A percentile compares a stretch with the other conserved stretches of the same genome.
Conservation (phyloP, 306 rosid species). For the Arachis hypogaea region DNA sequence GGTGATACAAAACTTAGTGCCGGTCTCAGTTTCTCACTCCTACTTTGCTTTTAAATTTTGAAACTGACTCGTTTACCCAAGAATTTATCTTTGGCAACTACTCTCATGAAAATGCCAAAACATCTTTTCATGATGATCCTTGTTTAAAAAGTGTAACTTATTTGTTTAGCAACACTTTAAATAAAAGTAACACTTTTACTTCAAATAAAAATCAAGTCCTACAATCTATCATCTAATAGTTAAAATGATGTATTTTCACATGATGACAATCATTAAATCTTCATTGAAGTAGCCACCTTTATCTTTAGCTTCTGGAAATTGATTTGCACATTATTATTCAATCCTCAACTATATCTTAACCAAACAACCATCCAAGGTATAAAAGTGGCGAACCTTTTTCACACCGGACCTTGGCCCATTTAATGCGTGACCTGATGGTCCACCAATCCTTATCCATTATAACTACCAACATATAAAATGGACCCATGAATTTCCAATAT, state of each 20-base stretch:
- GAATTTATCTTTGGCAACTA: not conserved
- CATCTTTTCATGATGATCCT: too few relatives aligned
- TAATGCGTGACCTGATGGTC: constrained; percentile 22
- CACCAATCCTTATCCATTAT: constrained; percentile 25
- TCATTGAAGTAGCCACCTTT: not conserved
- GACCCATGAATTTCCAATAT: constrained; percentile 2
- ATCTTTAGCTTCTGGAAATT: constrained; percentile 20
- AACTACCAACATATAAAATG: not conserved
- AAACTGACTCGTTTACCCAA: constrained; percentile 24
- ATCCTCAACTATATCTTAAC: constrained; percentile 12
- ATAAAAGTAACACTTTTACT: too few relatives aligned
- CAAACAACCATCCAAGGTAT: constrained; percentile 18
- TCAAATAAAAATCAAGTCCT: too few relatives aligned
- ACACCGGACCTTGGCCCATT: constrained; percentile 31
- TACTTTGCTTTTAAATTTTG: constrained; percentile 12
- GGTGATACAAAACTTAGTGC: constrained; percentile 30
- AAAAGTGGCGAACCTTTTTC: constrained; percentile 36
- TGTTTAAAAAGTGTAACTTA: too few relatives aligned
- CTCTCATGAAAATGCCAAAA: too few relatives aligned
- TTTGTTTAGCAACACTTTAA: too few relatives aligned
- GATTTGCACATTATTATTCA: constrained; percentile 25
- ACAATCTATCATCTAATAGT: too few relatives aligned
- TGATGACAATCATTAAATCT: too few relatives aligned
- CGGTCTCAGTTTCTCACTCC: constrained; percentile 22
- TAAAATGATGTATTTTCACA: too few relatives aligned